Percentiles rank a stretch among this genome's conserved stretches.
These are phyloP conservation scores for Dothideomycetes sp. DNA, from an alignment of 2,329 filamentous ascomycete species.

Conservation along the genomic window DNA sequence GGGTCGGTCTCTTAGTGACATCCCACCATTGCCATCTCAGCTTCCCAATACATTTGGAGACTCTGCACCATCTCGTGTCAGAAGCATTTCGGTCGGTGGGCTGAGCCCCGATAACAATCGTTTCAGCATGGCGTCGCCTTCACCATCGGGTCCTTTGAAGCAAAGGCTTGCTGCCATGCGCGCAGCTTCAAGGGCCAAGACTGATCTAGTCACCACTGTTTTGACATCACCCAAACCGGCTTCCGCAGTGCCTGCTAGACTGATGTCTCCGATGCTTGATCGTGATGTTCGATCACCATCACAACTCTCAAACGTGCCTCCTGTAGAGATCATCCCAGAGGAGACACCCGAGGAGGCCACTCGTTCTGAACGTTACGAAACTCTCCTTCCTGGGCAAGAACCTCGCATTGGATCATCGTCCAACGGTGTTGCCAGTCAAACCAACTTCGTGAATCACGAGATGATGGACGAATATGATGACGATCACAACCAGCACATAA, in stretches of 20 bases:
- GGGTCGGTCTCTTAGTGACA: slow-evolving; percentile 15
- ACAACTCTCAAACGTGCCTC: slow-evolving; percentile 20
- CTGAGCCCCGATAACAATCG: background rate
- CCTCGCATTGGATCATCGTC: slow-evolving; percentile 7
- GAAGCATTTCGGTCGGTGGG: background rate
- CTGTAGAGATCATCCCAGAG: slow-evolving; percentile 19
- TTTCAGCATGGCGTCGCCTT: background rate
- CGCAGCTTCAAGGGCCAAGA: background rate
- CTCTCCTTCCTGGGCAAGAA: slow-evolving; percentile 23
- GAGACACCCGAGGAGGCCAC: slow-evolving; percentile 26
- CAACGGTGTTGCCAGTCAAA: no score
- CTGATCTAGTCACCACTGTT: no score
- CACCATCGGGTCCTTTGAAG: background rate
- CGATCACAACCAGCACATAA: slow-evolving; percentile 19
- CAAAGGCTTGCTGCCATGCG: background rate
- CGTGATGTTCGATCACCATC: slow-evolving; percentile 25
- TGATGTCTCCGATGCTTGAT: slow-evolving; percentile 7
- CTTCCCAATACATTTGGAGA: slow-evolving; percentile 19
- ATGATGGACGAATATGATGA: background rate
- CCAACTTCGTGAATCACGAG: slow-evolving; percentile 4
- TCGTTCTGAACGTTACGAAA: slow-evolving; percentile 27
- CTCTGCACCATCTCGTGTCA: slow-evolving; percentile 19
- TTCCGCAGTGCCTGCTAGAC: slow-evolving; percentile 10
- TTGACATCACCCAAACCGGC: slow-evolving; percentile 10
- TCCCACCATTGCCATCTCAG: slow-evolving; percentile 20